Evolutionary conservation across 192 early-diverging fungal species (phyloP).

Genomic region (Phlyctochytrium arcticum): DNA sequence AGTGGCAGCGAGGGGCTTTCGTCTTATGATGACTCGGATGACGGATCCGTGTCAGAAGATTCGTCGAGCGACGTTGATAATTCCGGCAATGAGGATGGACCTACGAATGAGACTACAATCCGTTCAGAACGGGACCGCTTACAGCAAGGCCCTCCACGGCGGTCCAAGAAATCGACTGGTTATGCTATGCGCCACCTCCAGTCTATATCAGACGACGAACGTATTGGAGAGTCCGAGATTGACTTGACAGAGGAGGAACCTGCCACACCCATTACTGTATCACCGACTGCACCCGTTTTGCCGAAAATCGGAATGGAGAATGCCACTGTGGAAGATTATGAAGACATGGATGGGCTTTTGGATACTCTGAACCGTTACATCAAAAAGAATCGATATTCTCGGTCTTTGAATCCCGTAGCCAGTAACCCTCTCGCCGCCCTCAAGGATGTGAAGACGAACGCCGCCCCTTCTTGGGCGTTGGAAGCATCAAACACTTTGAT

Average conservation of each 20-base stretch:
- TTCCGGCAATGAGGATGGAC: no score
- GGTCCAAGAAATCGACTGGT: no score
- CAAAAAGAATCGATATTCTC: slow-evolving; percentile 18
- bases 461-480: slow-evolving; percentile 7
- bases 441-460: background rate
- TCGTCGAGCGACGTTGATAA: no score
- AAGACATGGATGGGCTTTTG: slow-evolving; percentile 30
- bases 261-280: background rate
- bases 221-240: background rate
- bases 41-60: slow-evolving; percentile 6
- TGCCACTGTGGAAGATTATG: slow-evolving; percentile 30
- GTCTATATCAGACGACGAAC: background rate
- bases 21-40: slow-evolving; percentile 9
- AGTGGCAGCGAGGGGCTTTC: slow-evolving; percentile 21
- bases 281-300: background rate
- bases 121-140: no score
- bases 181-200: no score
- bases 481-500: background rate
- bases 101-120: no score
- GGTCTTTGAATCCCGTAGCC: background rate
- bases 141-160: no score
- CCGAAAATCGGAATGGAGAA: slow-evolving; percentile 10
- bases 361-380: slow-evolving; percentile 21
- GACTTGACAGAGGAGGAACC: background rate
- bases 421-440: background rate